Evolutionary conservation across 768 basidiomycete genomes (phyloP), one percentile per base, ranked within the genome.

Genomic region (Lentinula edodes): DNA sequence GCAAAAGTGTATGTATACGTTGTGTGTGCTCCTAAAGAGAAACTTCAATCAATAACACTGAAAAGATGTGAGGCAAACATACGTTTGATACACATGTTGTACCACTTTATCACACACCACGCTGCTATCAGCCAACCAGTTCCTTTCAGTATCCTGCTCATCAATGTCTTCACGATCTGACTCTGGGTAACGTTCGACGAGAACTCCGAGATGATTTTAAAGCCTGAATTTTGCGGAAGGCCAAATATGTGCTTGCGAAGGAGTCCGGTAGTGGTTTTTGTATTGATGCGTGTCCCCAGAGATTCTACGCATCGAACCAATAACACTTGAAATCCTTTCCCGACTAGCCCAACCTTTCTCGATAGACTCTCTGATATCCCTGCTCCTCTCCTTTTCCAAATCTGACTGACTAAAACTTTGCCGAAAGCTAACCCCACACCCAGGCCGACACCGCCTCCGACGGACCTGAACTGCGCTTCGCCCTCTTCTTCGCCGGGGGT

Each of bases 391-490:
- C 13, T 43, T 13, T 3, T 56, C 39, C 55, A 56, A n/a, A 56
- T 56, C 15, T 8, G 15, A 18, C 39, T 42, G 18, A 23, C 18
- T 23, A 43, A 12, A 13, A 16, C 41, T 42, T 32, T 56, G 18
- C 53, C 23, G 5, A 32, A 15, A 41, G 41, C 38, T 15, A 48
- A 46, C 12, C 46, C 69, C 68, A 32, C 67, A 61, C 51, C 73
- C 70, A 43, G 69, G 39, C 41, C 76, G 70, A 60, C 72, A 2
- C 81, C 81, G 2, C 86, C 87, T 28, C 86, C 80, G 8, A 86
- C 75, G 51, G 84, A 76, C 71, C 89, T 88, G 71, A 83, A 89
- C 71, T 90, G 88, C n/a, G 88, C 87, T 53, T 81, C 73, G 35
- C 82, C 80, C 67, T 90, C 89, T 67, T 88, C 80, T 68, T 90